Percentiles rank a stretch among this genome's conserved stretches.
Conservation (phyloP, 257 asterid genomes). For the Lantana camara region DNA sequence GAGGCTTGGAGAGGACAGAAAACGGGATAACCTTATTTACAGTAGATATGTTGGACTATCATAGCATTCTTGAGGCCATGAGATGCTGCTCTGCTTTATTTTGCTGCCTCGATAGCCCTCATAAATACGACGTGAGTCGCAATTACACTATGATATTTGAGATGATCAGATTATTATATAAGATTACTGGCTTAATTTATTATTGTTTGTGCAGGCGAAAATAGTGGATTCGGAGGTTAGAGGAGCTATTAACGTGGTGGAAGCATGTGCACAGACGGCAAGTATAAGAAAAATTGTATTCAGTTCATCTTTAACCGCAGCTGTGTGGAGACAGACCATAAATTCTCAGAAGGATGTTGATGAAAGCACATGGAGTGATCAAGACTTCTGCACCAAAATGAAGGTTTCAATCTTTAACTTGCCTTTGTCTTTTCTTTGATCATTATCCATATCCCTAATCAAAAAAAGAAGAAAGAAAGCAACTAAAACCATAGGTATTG, state of each 20-base stretch:
- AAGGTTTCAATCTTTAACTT: slow-evolving; percentile 27
- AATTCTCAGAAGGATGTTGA: slow-evolving; percentile 41
- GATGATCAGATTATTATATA: neutral
- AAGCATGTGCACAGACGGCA: slow-evolving; percentile 48
- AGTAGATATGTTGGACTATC: slow-evolving; percentile 43
- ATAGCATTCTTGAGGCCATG: slow-evolving; percentile 45
- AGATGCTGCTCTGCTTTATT: slow-evolving; percentile 39
- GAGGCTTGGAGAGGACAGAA: slow-evolving; percentile 36
- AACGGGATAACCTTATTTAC: slow-evolving; percentile 27
- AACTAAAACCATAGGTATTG: no score
- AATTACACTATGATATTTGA: neutral
- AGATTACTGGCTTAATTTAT: no score
- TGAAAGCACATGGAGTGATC: slow-evolving; percentile 50
- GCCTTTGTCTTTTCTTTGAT: no score
- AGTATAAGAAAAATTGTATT: slow-evolving; percentile 42
- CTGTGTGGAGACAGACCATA: slow-evolving; percentile 45
- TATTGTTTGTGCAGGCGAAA: slow-evolving; percentile 31
- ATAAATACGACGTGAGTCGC: slow-evolving; percentile 37
- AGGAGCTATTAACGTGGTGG: slow-evolving; percentile 46
- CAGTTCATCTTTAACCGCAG: slow-evolving; percentile 46
- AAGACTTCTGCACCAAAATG: slow-evolving; percentile 37
- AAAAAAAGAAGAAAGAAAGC: no score
- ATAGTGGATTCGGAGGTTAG: slow-evolving; percentile 43
- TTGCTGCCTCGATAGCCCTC: slow-evolving; percentile 45
- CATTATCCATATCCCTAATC: no score